Evolutionary conservation across 2,329 filamentous ascomycete species (phyloP).

Genomic region (Alternaria triticina): DNA sequence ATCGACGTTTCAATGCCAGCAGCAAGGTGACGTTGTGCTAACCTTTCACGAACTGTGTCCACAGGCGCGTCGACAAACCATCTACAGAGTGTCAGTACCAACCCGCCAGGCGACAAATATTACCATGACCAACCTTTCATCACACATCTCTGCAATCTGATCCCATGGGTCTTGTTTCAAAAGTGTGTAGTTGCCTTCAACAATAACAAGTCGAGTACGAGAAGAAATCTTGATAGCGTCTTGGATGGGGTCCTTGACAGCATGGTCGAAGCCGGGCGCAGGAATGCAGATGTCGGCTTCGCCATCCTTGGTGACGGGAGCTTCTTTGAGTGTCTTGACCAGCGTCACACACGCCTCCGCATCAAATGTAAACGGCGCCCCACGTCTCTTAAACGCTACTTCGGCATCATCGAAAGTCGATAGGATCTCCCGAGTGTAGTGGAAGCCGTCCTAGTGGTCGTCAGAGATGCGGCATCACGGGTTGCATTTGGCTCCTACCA

Average conservation of each 20-base stretch:
- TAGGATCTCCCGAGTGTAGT: slow-evolving; percentile 27
- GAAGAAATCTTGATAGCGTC: slow-evolving; percentile 28
- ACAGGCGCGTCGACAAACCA: slow-evolving; percentile 34
- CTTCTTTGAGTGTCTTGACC: slow-evolving; percentile 18
- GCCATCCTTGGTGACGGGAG: slow-evolving; percentile 20
- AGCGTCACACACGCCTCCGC: slow-evolving; percentile 26
- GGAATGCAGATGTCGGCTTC: slow-evolving; percentile 22
- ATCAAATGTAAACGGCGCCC: slow-evolving; percentile 37
- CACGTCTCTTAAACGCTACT: slow-evolving; percentile 30
- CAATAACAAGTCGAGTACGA: slow-evolving; percentile 26
- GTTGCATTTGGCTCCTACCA: slow-evolving; percentile 19
- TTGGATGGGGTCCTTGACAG: slow-evolving; percentile 28
- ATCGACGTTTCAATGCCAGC: slow-evolving; percentile 31
- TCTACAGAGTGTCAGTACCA: slow-evolving; percentile 12
- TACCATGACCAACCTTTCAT: slow-evolving; percentile 21
- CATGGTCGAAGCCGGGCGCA: slow-evolving; percentile 36
- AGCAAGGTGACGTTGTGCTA: slow-evolving; percentile 30
- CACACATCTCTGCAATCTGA: slow-evolving; percentile 20
- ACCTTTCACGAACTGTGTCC: slow-evolving; percentile 20
- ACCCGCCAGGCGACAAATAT: background rate
- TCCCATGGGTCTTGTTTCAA: slow-evolving; percentile 28
- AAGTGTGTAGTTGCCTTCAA: slow-evolving; percentile 39
- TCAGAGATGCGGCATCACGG: background rate
- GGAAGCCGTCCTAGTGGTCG: slow-evolving; percentile 31
- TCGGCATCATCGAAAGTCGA: slow-evolving; percentile 25